Evolutionary conservation across 1,284 basidiomycete genomes (phyloP).

Genomic region (Schizopora paradoxa): DNA sequence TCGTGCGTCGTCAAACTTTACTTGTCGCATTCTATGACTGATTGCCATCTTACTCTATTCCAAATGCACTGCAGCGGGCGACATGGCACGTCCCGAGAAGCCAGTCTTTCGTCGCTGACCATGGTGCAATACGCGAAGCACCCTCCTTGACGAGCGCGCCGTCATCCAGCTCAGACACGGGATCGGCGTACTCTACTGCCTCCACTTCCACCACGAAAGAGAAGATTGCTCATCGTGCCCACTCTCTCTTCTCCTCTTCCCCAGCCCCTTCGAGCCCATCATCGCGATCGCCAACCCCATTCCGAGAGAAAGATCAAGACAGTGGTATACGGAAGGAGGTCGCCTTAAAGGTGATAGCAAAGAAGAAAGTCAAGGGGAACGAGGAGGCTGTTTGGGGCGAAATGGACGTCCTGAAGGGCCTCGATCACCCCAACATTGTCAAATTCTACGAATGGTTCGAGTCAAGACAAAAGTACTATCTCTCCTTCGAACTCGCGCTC

Average conservation of each 20-base stretch:
- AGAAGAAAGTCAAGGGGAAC: constrained; percentile 89
- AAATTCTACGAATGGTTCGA: constrained; percentile 95
- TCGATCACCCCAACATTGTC: constrained; percentile 89
- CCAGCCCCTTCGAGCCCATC: background rate
- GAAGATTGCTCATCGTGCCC: constrained; percentile 14
- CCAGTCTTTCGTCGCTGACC: constrained; percentile 48
- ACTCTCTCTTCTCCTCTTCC: constrained; percentile 10
- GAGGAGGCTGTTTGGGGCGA: constrained; percentile 83
- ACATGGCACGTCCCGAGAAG: constrained; percentile 68
- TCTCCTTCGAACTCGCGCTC: constrained; percentile 85
- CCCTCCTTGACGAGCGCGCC: constrained; percentile 8
- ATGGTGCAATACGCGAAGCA: constrained; percentile 41
- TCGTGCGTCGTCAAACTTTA: constrained; percentile 66
- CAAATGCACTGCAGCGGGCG: constrained; percentile 41
- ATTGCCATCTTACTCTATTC: too few species aligned
- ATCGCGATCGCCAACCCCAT: constrained; percentile 18
- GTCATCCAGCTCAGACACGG: background rate
- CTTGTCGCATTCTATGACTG: too few species aligned
- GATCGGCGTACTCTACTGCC: background rate
- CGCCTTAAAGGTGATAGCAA: constrained; percentile 83
- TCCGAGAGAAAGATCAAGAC: constrained; percentile 16
- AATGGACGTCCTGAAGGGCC: constrained; percentile 82
- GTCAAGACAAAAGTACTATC: constrained; percentile 84
- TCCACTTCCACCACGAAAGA: background rate
- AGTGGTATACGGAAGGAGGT: constrained; percentile 57